Conservation (phyloP, 192 early-diverging fungal genomes). For the Coemansia sp. region DNA sequence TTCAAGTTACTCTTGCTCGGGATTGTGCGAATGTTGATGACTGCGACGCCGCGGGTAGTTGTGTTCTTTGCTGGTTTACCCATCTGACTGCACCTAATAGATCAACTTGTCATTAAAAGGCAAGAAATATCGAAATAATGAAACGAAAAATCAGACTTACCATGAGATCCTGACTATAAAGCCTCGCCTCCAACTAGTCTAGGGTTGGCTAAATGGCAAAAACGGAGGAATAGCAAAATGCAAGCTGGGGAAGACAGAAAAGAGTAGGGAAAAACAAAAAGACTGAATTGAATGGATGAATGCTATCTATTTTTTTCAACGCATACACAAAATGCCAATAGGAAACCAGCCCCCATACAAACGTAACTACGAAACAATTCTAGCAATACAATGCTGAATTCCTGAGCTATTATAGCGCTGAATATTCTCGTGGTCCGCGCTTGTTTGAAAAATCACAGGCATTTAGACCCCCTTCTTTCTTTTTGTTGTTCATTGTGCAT, state of each 20-base stretch:
- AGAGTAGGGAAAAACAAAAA: neutral
- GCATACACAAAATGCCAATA: neutral
- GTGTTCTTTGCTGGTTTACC: neutral
- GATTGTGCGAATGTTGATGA: constrained; percentile 31
- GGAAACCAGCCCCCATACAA: neutral
- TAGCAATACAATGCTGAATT: too few relatives aligned
- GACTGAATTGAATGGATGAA: neutral
- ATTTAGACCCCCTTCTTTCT: neutral
- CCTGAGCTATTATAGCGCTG: too few relatives aligned
- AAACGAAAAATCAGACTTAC: neutral
- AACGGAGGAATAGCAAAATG: too few relatives aligned
- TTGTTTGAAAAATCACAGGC: neutral
- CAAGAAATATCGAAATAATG: neutral
- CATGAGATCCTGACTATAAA: too few relatives aligned
- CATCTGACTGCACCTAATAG: neutral
- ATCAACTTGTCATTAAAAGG: neutral
- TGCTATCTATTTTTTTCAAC: neutral
- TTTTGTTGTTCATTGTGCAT: neutral
- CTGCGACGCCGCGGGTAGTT: constrained; percentile 14
- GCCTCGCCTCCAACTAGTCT: too few relatives aligned
- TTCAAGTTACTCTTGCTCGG: constrained; percentile 7
- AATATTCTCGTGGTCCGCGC: too few relatives aligned
- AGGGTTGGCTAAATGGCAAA: too few relatives aligned
- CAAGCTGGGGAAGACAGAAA: neutral
- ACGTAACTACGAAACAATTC: neutral